Evolutionary conservation across 129 eudicot species (phyloP), one percentile per base, ranked within the genome.

Genomic region (Pulicaria dysenterica): DNA sequence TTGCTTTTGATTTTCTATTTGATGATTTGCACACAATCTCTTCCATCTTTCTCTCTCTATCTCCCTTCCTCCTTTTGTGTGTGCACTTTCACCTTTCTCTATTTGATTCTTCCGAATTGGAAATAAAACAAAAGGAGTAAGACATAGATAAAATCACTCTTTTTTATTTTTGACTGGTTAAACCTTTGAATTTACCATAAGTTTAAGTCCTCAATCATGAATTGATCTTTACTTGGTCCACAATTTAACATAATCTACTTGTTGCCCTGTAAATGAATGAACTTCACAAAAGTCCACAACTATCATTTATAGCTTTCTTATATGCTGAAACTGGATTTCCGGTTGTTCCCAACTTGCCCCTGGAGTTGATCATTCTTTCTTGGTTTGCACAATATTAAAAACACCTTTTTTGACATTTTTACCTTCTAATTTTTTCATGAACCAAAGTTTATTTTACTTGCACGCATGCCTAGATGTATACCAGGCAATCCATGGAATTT

Each of bases 381-480:
- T 45, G 17, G 19, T 19, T 44, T 42, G 38, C 69, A 41, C 38
- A 15, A 24, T 24, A 24, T 24, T 24, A 3, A 58, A 58, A 36
- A 34, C 40, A 31, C n/a, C 16, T 5, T 34, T 58, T 36, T 58
- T 2, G 12, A 65, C 43, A 15, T 34, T 67, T 48, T 51, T 67
- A 67, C 59, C 58, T 67, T 67, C 34, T 31, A 31, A 2, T 48
- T 67, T 67, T 31, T 24, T 47, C 7, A 16, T 69, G 0, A 36
- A 37, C 57, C 8, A 8, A 44, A 44, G 7, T 68, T 68, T 24
- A 24, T 68, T 58, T 5, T n/a, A 37, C 45, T 37, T 72, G 48
- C 36, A 68, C 45, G 68, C 73, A 72, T 24, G 68, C 59, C 68
- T n/a, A 45, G 58, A 72, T 44, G 68, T 24, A 53, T 39, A 9